Percentiles rank a stretch among this genome's conserved stretches.
Evolutionary conservation across 2,329 filamentous ascomycete genomes (phyloP).

Genomic region (Epichloe uncinata): DNA sequence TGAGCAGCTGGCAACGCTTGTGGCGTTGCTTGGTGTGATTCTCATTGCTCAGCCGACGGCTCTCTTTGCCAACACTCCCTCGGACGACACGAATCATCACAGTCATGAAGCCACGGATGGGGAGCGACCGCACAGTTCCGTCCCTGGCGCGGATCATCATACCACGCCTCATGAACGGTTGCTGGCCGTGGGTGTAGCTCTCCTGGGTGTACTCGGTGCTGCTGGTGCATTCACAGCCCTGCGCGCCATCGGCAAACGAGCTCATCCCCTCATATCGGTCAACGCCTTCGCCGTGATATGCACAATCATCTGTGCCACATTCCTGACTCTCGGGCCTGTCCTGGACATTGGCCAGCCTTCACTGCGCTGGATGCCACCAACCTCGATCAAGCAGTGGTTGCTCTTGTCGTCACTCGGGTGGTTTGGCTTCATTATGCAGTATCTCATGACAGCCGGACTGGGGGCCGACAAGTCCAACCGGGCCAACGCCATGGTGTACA

Average conservation of each 20-base stretch:
- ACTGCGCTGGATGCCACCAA: constrained; percentile 29
- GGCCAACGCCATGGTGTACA: constrained; percentile 45
- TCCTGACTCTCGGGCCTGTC: too few relatives aligned
- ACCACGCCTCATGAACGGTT: constrained; percentile 52
- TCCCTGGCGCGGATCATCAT: constrained; percentile 22
- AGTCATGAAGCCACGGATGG: not conserved
- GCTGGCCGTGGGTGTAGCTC: constrained; percentile 53
- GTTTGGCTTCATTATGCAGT: constrained; percentile 75
- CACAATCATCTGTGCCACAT: too few relatives aligned
- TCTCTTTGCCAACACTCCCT: constrained; percentile 27
- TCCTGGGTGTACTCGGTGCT: constrained; percentile 66
- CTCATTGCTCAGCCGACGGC: constrained; percentile 64
- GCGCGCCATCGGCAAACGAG: constrained; percentile 64
- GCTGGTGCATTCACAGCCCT: constrained; percentile 64
- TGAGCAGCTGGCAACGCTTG: constrained; percentile 61
- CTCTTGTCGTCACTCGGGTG: constrained; percentile 55
- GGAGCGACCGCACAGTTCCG: not conserved
- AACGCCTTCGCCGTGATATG: too few relatives aligned
- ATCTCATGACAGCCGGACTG: constrained; percentile 66
- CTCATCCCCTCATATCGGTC: constrained; percentile 71
- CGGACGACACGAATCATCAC: constrained; percentile 3
- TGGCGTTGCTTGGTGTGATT: constrained; percentile 68
- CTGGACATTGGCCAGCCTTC: constrained; percentile 32
- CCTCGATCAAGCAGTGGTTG: constrained; percentile 42
- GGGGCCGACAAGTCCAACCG: constrained; percentile 53